These are phyloP conservation scores for Clarireedia paspali DNA, from an alignment of 2,329 filamentous ascomycete genomes.

Conservation along the genomic window DNA sequence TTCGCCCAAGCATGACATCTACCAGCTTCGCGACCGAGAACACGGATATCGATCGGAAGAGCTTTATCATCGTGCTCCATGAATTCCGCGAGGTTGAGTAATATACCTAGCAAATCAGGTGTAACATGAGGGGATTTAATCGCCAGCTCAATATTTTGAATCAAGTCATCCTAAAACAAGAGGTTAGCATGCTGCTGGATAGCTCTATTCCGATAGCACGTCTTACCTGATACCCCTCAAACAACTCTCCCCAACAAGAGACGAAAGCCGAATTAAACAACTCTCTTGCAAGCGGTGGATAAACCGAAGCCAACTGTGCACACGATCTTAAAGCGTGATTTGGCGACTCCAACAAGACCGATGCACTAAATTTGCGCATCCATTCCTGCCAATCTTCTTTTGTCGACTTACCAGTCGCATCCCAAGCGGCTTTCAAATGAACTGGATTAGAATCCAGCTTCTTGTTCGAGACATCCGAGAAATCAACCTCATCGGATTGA, in stretches of 20 bases:
- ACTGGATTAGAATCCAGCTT: slow-evolving; percentile 97
- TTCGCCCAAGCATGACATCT: slow-evolving; percentile 98
- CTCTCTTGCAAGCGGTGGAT: slow-evolving; percentile 83
- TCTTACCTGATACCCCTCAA: slow-evolving; percentile 74
- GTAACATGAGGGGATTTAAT: slow-evolving; percentile 94
- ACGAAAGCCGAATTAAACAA: slow-evolving; percentile 99
- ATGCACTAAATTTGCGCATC: slow-evolving; percentile 94
- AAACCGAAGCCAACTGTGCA: slow-evolving; percentile 82
- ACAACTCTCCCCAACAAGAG: slow-evolving; percentile 97
- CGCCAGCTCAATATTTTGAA: slow-evolving; percentile 89
- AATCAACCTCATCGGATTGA: slow-evolving; percentile 69
- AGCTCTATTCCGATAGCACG: background rate
- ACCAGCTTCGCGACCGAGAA: slow-evolving; percentile 86
- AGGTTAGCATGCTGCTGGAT: background rate
- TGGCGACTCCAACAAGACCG: slow-evolving; percentile 87
- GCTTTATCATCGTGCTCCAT: slow-evolving; percentile 99
- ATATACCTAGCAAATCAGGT: slow-evolving; percentile 85
- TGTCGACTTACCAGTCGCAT: slow-evolving; percentile 91
- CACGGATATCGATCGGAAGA: slow-evolving; percentile 91
- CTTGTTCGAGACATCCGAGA: slow-evolving; percentile 80
- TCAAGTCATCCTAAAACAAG: slow-evolving; percentile 63
- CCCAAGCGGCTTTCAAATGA: slow-evolving; percentile 95
- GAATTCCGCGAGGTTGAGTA: slow-evolving; percentile 95
- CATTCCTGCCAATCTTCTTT: slow-evolving; percentile 99
- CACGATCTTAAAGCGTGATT: slow-evolving; percentile 93